Conservation (phyloP, 2,329 filamentous ascomycete genomes). For the Dothistroma septosporum region DNA sequence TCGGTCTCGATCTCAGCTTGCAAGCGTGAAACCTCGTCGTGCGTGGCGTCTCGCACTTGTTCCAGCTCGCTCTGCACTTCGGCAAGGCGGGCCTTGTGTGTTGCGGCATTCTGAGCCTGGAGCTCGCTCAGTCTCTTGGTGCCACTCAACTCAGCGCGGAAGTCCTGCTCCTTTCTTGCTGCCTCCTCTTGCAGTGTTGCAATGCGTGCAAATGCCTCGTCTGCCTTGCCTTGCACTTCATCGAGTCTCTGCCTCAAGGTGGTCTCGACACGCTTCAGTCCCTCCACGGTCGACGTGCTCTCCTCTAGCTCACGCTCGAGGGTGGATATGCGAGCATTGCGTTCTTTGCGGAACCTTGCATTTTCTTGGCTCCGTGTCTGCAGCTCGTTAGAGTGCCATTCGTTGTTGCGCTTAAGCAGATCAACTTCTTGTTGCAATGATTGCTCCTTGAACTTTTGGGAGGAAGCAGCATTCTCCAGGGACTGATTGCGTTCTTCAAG, state of each 20-base stretch:
- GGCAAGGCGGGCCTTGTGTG: constrained; percentile 64
- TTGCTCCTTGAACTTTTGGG: constrained; percentile 85
- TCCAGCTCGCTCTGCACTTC: constrained; percentile 64
- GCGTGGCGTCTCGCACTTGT: constrained; percentile 63
- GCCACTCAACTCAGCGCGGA: constrained; percentile 79
- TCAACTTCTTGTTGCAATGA: constrained; percentile 86
- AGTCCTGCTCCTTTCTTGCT: constrained; percentile 76
- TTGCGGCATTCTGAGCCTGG: constrained; percentile 70
- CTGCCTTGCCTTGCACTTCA: constrained; percentile 78
- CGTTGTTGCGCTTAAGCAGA: constrained; percentile 79
- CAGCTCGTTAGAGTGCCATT: constrained; percentile 88
- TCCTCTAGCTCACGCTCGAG: constrained; percentile 88
- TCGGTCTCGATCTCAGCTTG: constrained; percentile 50
- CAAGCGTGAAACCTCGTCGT: constrained; percentile 51
- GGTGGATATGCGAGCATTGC: constrained; percentile 81
- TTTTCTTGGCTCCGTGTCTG: constrained; percentile 85
- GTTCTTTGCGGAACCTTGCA: constrained; percentile 89
- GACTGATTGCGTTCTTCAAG: constrained; percentile 81
- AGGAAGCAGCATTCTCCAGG: constrained; percentile 73
- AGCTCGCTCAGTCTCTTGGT: constrained; percentile 76
- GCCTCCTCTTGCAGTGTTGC: constrained; percentile 82
- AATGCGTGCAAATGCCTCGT: constrained; percentile 75
- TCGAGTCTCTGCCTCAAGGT: constrained; percentile 76
- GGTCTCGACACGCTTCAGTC: constrained; percentile 73
- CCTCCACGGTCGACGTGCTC: constrained; percentile 68